Evolutionary conservation across 331 rosid species (phyloP).

Genomic region (Prunus yedoensis): DNA sequence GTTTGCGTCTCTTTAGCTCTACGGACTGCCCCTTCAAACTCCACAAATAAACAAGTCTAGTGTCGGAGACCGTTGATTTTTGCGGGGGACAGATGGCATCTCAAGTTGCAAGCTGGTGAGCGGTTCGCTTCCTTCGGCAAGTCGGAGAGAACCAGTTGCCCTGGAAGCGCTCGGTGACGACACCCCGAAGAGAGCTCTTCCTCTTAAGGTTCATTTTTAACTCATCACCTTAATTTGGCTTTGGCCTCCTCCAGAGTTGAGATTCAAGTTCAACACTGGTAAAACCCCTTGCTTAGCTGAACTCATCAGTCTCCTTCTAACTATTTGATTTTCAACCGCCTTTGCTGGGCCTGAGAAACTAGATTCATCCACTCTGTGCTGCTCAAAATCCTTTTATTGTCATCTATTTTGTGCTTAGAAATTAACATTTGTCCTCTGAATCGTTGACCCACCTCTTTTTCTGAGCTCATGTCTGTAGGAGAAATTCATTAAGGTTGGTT

Average conservation of each 20-base stretch:
- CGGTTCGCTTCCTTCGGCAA: constrained; percentile 7
- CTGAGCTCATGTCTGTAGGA: not conserved
- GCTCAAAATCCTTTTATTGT: not conserved
- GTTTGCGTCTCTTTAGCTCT: not conserved
- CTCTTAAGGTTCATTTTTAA: constrained; percentile 20
- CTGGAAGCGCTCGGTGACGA: constrained; percentile 1
- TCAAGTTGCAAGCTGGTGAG: constrained; percentile 11
- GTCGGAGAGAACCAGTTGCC: constrained; percentile 7
- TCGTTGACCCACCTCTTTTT: not conserved
- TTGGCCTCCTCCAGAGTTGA: not conserved
- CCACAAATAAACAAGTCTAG: not conserved
- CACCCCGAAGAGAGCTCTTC: constrained; percentile 10
- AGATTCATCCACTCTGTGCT: not conserved
- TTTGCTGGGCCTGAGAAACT: not conserved
- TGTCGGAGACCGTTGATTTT: constrained; percentile 3
- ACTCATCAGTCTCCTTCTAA: not conserved
- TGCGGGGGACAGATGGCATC: constrained; percentile 22
- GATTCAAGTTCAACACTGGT: not conserved
- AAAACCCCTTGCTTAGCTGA: not conserved
- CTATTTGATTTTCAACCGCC: not conserved
- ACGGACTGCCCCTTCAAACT: not conserved
- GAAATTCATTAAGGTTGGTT: not conserved
- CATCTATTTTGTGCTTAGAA: not conserved
- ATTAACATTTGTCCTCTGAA: not conserved
- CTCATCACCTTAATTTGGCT: not conserved